These are phyloP conservation scores for Penicillium maclennaniae DNA, from an alignment of 495 filamentous ascomycete species.

Conservation along the genomic window DNA sequence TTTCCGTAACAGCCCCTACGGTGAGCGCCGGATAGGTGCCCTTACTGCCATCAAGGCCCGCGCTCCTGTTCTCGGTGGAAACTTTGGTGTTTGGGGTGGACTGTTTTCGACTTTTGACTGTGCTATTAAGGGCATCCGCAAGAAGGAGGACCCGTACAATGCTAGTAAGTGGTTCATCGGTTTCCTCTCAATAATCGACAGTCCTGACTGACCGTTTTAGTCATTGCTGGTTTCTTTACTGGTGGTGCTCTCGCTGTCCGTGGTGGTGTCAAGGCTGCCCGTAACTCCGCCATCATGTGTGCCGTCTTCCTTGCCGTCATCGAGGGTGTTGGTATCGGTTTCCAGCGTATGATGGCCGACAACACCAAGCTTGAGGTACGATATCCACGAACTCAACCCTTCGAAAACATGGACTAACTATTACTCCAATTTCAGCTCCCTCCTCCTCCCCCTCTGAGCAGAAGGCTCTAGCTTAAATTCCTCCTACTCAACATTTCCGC, in stretches of 20 bases:
- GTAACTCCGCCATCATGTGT: constrained; percentile 94
- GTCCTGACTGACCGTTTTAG: background rate
- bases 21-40: constrained; percentile 92
- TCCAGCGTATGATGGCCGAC: constrained; percentile 94
- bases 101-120: constrained; percentile 94
- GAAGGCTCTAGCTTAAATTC: constrained; percentile 41
- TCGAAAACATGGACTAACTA: background rate
- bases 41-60: constrained; percentile 96
- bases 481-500: constrained; percentile 2
- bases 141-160: constrained; percentile 98
- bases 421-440: constrained; percentile 30
- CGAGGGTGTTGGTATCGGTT: constrained; percentile 94
- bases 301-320: constrained; percentile 92
- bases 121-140: constrained; percentile 89
- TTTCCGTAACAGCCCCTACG: constrained; percentile 82
- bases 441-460: constrained; percentile 40
- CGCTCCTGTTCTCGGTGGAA: constrained; percentile 91
- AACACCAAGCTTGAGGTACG: constrained; percentile 78
- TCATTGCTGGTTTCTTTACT: constrained; percentile 95
- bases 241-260: constrained; percentile 86
- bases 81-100: constrained; percentile 97
- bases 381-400: background rate
- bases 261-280: constrained; percentile 80
- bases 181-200: background rate
- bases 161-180: constrained; percentile 57